These are phyloP conservation scores for Erigeron philadelphicus DNA, from an alignment of 140 eudicot genomes.

Conservation along the genomic window DNA sequence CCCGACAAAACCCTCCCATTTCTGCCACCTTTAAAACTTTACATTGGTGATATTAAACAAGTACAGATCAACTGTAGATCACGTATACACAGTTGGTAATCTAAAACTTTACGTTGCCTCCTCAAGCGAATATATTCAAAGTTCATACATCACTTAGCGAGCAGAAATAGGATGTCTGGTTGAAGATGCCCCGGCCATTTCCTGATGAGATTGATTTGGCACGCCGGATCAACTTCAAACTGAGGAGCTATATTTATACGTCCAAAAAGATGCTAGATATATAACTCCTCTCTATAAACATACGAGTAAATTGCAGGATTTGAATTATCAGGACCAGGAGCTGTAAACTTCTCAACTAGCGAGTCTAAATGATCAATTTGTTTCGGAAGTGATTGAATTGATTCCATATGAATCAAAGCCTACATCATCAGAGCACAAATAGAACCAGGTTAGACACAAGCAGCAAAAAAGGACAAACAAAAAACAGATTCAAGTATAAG, in stretches of 20 bases:
- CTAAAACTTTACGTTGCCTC: conserved; percentile 69
- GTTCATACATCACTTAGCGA: conserved; percentile 80
- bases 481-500: no score
- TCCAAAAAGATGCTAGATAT: conserved; percentile 78
- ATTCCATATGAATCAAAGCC: conserved; percentile 80
- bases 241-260: conserved; percentile 47
- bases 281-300: conserved; percentile 67
- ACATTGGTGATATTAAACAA: no score
- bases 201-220: conserved; percentile 49
- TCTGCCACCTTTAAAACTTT: conserved; percentile 20
- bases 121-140: conserved; percentile 89
- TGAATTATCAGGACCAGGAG: conserved; percentile 47
- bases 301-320: conserved; percentile 50
- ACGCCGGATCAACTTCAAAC: conserved; percentile 69
- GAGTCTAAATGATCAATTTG: conserved; percentile 67
- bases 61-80: no score
- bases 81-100: neutral
- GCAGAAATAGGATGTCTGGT: conserved; percentile 93
- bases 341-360: conserved; percentile 62
- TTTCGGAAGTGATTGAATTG: conserved; percentile 57
- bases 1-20: neutral
- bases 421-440: conserved; percentile 23
- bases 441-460: no score
- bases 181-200: conserved; percentile 74
- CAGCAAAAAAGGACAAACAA: no score